These are phyloP conservation scores for Salix brachista DNA, from an alignment of 345 rosid species.

Conservation along the genomic window DNA sequence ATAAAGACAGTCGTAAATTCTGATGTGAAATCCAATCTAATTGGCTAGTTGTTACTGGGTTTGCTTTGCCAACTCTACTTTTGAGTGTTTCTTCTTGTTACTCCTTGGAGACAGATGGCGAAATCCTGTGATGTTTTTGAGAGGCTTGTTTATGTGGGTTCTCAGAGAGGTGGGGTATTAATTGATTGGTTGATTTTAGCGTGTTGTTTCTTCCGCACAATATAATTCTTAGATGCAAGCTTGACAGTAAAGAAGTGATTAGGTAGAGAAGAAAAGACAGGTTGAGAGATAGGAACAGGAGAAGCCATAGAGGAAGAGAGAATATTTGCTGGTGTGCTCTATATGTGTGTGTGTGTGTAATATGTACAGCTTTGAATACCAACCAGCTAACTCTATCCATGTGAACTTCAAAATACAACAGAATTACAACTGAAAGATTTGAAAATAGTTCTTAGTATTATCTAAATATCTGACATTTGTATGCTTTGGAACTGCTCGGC, in stretches of 20 bases:
- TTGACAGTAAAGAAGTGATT: not conserved
- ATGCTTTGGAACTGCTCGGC: not conserved
- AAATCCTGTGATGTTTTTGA: not conserved
- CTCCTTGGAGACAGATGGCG: not conserved
- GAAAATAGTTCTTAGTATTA: not conserved
- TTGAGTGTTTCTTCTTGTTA: not conserved
- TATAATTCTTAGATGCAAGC: not conserved
- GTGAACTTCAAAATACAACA: not conserved
- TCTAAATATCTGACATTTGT: not conserved
- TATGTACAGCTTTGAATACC: not conserved
- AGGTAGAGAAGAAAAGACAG: not conserved
- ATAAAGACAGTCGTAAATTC: not conserved
- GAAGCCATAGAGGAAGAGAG: not conserved
- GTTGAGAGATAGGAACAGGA: not conserved
- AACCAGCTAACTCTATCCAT: not conserved
- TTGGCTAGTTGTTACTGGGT: not conserved
- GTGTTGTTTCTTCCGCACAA: not conserved
- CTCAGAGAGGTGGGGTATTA: not conserved
- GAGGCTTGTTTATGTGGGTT: not conserved
- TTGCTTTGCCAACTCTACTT: not conserved
- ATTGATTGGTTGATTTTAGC: not conserved
- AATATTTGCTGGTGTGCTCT: not conserved
- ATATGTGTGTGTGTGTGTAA: not conserved
- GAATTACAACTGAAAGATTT: not conserved
- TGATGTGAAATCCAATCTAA: not conserved